Evolutionary conservation across 164 flowering plant genomes (phyloP), one percentile per base, ranked within the genome.

Genomic region (Platanus orientalis): DNA sequence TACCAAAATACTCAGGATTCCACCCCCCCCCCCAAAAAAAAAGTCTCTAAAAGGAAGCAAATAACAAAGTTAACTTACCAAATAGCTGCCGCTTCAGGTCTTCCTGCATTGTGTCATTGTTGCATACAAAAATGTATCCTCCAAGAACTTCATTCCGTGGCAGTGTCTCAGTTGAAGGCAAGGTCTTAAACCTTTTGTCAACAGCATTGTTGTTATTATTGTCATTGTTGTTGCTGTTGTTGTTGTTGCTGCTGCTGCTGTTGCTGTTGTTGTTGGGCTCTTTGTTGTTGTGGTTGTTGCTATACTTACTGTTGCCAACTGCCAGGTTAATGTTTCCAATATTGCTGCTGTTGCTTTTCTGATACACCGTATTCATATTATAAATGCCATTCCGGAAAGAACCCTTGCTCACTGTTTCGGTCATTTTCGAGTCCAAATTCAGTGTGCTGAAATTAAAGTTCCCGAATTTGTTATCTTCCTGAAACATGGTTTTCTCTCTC

Each of bases 71-170:
- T 2, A 19, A 25, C 20, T 65, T 87, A 94, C 98, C 98, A 82
- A 94, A 94, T 7, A 94, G 85, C 64, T 90, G 95, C 27, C 97
- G 71, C 83, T 85, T 90, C 39, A 94, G 69, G 68, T 94, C 96
- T 71, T n/a, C n/a, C n/a, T n/a, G n/a, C n/a, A n/a, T n/a, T n/a
- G n/a, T n/a, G n/a, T n/a, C n/a, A n/a, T n/a, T n/a, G n/a, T n/a
- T n/a, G n/a, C n/a, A n/a, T n/a, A n/a, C n/a, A n/a, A n/a, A n/a
- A n/a, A n/a, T n/a, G n/a, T n/a, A n/a, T n/a, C n/a, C n/a, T n/a
- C n/a, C n/a, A n/a, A n/a, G n/a, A n/a, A n/a, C n/a, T n/a, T 90
- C 97, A 78, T 90, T 81, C 53, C 97, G 69, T 3, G 98, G 98
- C 9, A 94, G 90, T 25, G 84, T 88, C 80, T 94, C 98, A 24